phyloP scores from a whole-genome alignment of 257 asterid genomes.

The Nicotiana sylvestris region DNA sequence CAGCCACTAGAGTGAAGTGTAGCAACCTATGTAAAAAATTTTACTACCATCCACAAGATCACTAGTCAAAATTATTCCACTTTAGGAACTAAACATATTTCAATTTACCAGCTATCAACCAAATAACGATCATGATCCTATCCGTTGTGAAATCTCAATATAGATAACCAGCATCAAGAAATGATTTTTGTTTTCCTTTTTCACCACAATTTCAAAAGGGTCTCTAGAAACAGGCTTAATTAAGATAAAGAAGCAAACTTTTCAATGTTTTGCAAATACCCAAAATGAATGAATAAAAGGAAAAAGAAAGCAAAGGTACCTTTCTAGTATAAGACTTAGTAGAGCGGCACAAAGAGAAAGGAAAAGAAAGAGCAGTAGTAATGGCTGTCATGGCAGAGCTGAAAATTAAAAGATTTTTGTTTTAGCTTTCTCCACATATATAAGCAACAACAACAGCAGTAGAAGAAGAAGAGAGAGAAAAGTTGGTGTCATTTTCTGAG shows the following conservation, averaged over 20 bases:
- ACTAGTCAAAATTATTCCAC: neutral
- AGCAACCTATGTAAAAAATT: neutral
- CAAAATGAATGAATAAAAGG: neutral
- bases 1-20: neutral
- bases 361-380: conserved; percentile 79
- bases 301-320: conserved; percentile 28
- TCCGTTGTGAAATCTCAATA: neutral
- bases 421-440: neutral
- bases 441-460: neutral
- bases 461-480: conserved; percentile 15
- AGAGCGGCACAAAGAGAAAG: conserved; percentile 53
- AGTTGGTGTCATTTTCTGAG: neutral
- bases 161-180: neutral
- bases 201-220: neutral
- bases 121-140: neutral
- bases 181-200: neutral
- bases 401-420: neutral
- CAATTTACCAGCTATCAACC: neutral
- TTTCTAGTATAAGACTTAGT: conserved; percentile 43
- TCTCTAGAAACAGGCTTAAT: neutral
- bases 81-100: neutral
- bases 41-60: neutral
- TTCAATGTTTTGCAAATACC: neutral
- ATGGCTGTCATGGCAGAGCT: conserved; percentile 64
- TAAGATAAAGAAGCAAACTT: neutral